A percentile compares a stretch with the other conserved stretches of the same genome.
These are phyloP conservation scores for Candida silvatica DNA, from an alignment of 805 yeast species.

Conservation along the genomic window DNA sequence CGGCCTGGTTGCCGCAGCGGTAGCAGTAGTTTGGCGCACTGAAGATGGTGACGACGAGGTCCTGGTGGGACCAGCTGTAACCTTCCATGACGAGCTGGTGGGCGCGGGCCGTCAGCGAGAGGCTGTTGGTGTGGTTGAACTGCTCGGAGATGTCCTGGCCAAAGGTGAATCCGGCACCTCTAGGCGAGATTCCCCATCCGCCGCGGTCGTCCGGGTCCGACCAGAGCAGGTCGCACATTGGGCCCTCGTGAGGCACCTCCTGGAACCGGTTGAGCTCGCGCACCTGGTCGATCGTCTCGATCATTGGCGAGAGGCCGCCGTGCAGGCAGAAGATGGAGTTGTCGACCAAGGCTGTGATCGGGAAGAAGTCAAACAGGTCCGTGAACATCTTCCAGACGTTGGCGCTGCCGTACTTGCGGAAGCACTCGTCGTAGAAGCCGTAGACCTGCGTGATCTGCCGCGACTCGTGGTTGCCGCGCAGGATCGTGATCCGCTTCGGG, in stretches of 20 bases:
- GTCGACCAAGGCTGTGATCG: conserved; percentile 88
- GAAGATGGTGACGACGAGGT: conserved; percentile 87
- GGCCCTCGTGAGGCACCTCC: conserved; percentile 97
- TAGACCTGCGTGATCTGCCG: conserved; percentile 95
- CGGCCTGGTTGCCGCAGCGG: conserved; percentile 97
- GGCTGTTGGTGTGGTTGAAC: conserved; percentile 83
- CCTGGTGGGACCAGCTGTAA: conserved; percentile 90
- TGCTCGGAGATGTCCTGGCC: conserved; percentile 93
- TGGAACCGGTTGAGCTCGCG: conserved; percentile 85
- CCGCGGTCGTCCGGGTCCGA: conserved; percentile 97
- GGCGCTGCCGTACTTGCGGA: conserved; percentile 87
- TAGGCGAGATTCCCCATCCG: conserved; percentile 96
- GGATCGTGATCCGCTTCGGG: conserved; percentile 84
- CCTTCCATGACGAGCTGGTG: conserved; percentile 99
- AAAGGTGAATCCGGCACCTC: conserved; percentile 98
- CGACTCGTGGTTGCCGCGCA: conserved; percentile 92
- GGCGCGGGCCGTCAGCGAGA: conserved; percentile 84
- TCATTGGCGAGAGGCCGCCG: conserved; percentile 93
- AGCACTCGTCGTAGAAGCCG: conserved; percentile 93
- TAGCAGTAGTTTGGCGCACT: conserved; percentile 96
- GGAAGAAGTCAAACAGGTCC: conserved; percentile 86
- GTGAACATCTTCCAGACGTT: conserved; percentile 91
- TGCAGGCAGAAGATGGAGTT: conserved; percentile 86
- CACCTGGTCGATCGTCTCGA: conserved; percentile 87
- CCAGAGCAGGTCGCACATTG: conserved; percentile 96